Conservation (phyloP, 225 moss, liverwort and hornwort species). For the Pseudoscleropodium purum region DNA sequence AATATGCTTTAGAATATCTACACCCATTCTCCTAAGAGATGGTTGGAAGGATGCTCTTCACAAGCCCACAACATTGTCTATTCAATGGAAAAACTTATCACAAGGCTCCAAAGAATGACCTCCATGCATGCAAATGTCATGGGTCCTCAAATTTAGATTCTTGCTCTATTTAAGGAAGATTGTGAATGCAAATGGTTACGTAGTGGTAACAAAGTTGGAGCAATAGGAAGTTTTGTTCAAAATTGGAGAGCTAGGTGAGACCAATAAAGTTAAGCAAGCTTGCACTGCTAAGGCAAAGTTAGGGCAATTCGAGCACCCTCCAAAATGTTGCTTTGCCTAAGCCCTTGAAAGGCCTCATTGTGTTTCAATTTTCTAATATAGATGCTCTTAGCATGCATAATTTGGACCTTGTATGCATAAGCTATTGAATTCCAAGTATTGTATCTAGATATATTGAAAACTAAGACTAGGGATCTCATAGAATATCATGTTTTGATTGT, state of each 20-base stretch:
- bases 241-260: fast-evolving
- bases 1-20: fast-evolving
- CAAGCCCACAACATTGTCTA: fast-evolving
- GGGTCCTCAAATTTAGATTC: fast-evolving
- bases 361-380: neutral
- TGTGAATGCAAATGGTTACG: fast-evolving
- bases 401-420: fast-evolving
- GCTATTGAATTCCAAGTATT: neutral
- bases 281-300: fast-evolving
- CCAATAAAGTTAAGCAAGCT: fast-evolving
- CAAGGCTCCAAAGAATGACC: too few relatives aligned
- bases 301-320: fast-evolving
- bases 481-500: neutral
- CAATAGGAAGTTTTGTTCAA: too few relatives aligned
- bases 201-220: fast-evolving
- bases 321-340: neutral
- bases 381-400: neutral
- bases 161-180: fast-evolving
- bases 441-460: neutral
- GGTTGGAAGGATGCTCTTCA: neutral
- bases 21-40: fast-evolving
- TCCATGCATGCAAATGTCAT: neutral
- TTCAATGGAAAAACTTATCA: fast-evolving
- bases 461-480: neutral
- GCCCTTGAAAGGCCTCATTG: neutral